phyloP scores from a whole-genome alignment of 257 asterid species.

The Solanum pimpinellifolium region DNA sequence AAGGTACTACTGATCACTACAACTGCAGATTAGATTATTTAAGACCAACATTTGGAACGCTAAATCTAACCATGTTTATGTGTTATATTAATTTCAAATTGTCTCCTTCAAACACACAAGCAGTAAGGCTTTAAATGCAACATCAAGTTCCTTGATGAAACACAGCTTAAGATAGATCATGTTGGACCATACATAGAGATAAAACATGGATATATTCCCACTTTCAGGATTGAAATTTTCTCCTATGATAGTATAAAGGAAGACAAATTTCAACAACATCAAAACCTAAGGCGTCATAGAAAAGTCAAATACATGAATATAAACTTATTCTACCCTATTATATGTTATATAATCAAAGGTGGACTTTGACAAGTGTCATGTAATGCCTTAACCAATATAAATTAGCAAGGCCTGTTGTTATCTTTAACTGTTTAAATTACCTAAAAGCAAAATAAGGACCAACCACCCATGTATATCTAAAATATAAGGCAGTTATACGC shows the following conservation, averaged over 20 bases:
- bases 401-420: not conserved
- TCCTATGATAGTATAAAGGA: not conserved
- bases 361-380: not conserved
- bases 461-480: not conserved
- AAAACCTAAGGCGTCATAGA: not conserved
- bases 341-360: not conserved
- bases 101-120: not conserved
- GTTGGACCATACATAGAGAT: not conserved
- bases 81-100: not conserved
- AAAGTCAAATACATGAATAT: not conserved
- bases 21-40: not conserved
- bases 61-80: not conserved
- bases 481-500: not conserved
- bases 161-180: not conserved
- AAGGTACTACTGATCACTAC: not conserved
- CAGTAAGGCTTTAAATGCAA: not conserved
- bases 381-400: not conserved
- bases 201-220: not conserved
- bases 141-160: not conserved
- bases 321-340: not conserved
- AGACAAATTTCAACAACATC: not conserved
- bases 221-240: not conserved
- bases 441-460: not conserved
- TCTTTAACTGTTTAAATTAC: not conserved
- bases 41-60: not conserved